Percentiles rank a stretch among this genome's conserved stretches.
These are phyloP conservation scores for Penicillium paneum DNA, from an alignment of 2,329 filamentous ascomycete genomes.

Conservation along the genomic window DNA sequence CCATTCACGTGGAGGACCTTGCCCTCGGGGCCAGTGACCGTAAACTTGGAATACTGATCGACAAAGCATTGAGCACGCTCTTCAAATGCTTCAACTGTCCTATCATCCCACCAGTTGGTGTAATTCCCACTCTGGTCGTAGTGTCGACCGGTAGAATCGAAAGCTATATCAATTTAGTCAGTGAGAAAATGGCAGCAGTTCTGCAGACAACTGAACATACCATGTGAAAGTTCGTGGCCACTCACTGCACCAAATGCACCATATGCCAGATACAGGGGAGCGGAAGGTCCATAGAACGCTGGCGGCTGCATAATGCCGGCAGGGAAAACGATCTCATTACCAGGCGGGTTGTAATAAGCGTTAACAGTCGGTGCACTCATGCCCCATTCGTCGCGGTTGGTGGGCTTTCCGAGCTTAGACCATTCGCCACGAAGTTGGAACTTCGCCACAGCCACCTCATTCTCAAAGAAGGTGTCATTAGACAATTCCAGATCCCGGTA, in stretches of 20 bases:
- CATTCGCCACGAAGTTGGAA: conserved; percentile 53
- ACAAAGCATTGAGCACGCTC: conserved; percentile 63
- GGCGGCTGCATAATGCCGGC: conserved; percentile 69
- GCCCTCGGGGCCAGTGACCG: conserved; percentile 55
- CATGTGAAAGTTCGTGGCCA: conserved; percentile 67
- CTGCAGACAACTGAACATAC: conserved; percentile 21
- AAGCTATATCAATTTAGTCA: conserved; percentile 43
- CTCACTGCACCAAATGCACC: conserved; percentile 66
- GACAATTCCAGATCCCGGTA: conserved; percentile 55
- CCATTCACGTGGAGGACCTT: conserved; percentile 62
- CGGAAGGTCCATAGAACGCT: conserved; percentile 57
- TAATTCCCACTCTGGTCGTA: conserved; percentile 64
- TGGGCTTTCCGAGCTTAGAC: conserved; percentile 58
- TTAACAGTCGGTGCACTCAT: conserved; percentile 63
- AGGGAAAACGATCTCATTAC: conserved; percentile 68
- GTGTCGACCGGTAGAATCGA: conserved; percentile 63
- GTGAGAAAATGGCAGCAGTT: not conserved
- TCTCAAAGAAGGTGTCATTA: conserved; percentile 55
- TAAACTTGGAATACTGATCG: conserved; percentile 63
- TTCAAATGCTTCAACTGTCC: conserved; percentile 57
- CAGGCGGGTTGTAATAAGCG: conserved; percentile 62
- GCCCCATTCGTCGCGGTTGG: conserved; percentile 58
- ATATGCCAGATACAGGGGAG: conserved; percentile 65
- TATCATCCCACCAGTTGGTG: conserved; percentile 64
- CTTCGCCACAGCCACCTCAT: conserved; percentile 51